These are phyloP conservation scores for Hyparrhenia diplandra DNA, from an alignment of 176 grass and related monocot species.

Conservation along the genomic window DNA sequence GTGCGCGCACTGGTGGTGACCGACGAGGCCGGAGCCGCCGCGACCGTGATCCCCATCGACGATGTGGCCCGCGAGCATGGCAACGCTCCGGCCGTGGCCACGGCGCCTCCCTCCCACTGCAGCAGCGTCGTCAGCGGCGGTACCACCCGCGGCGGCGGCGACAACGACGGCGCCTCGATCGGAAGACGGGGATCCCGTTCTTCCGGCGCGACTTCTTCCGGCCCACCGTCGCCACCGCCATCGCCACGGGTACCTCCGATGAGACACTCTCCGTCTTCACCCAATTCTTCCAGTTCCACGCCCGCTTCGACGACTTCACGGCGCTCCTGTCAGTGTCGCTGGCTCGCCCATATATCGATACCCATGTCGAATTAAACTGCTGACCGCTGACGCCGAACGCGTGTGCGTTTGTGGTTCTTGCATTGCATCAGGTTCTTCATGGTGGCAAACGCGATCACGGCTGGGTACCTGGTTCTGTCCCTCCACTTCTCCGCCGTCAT, in stretches of 20 bases:
- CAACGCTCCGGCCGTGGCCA: conserved; percentile 34
- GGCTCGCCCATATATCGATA: not conserved
- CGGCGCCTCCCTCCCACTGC: conserved; percentile 3
- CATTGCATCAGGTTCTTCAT: conserved; percentile 70
- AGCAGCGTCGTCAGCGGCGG: not conserved
- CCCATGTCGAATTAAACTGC: not conserved
- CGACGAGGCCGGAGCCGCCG: conserved; percentile 39
- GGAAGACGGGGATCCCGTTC: conserved; percentile 30
- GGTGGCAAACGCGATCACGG: conserved; percentile 64
- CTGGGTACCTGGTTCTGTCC: conserved; percentile 77
- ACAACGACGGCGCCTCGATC: conserved; percentile 10
- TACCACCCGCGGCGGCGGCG: not conserved
- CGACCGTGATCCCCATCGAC: conserved; percentile 56
- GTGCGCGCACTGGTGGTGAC: too few relatives aligned
- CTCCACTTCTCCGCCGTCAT: conserved; percentile 72
- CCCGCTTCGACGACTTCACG: conserved; percentile 79
- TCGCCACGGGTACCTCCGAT: conserved; percentile 49
- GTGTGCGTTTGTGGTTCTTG: not conserved
- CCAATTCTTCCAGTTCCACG: conserved; percentile 81
- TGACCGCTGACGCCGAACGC: not conserved
- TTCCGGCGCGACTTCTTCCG: conserved; percentile 67
- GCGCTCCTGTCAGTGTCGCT: conserved; percentile 45
- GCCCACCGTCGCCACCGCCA: conserved; percentile 65
- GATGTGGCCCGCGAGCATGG: conserved; percentile 16
- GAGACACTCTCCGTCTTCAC: conserved; percentile 91